Evolutionary conservation across 1,284 basidiomycete genomes (phyloP).

Genomic region (Melampsora abietis-canadensis): DNA sequence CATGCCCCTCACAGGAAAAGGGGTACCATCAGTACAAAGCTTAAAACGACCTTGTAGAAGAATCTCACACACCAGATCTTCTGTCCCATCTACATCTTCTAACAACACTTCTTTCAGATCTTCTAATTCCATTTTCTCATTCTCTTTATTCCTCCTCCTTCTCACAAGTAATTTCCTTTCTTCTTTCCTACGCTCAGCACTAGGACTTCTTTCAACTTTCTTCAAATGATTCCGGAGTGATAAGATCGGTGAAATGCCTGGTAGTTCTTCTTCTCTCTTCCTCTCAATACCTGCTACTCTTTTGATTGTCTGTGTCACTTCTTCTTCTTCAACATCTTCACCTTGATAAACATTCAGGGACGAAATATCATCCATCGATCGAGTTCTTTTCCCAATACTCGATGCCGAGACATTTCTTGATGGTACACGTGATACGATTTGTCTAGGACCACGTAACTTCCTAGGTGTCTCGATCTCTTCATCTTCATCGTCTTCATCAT

Average conservation of each 20-base stretch:
- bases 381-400: constrained; percentile 39
- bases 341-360: not conserved
- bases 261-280: constrained; percentile 1
- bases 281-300: not conserved
- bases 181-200: constrained; percentile 2
- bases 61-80: constrained; percentile 21
- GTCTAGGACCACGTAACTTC: not conserved
- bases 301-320: not conserved
- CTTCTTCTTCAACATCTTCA: not conserved
- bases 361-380: not conserved
- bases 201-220: not conserved
- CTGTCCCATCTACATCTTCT: constrained; percentile 18
- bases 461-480: not conserved
- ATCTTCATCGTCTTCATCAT: not conserved
- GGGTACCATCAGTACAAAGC: not conserved
- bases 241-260: not conserved
- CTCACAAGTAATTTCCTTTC: not conserved
- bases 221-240: not conserved
- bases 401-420: constrained; percentile 28
- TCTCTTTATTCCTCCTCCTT: not conserved
- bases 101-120: not conserved
- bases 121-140: not conserved
- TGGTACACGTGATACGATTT: not conserved
- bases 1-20: not conserved
- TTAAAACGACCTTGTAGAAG: not conserved